Conservation (phyloP, 805 yeast species). For the Lipomyces anomalus region DNA sequence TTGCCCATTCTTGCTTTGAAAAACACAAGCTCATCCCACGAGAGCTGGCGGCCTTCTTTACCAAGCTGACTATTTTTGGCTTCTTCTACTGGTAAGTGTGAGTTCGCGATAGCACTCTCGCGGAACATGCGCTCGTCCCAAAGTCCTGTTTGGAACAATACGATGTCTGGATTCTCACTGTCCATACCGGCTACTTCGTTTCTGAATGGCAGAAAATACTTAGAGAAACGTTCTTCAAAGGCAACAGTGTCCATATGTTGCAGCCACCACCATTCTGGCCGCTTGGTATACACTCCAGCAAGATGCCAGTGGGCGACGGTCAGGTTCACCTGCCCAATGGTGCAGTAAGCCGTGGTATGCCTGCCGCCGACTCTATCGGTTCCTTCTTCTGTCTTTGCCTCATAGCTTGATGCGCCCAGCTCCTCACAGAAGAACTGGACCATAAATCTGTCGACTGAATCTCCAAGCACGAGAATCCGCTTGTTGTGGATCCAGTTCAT, state of each 20-base stretch:
- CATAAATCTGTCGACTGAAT: constrained; percentile 12
- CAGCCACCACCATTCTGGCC: constrained; percentile 22
- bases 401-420: constrained; percentile 1
- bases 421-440: constrained; percentile 3
- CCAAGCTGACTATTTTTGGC: background rate
- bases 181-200: constrained; percentile 12
- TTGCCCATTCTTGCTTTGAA: constrained; percentile 15
- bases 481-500: constrained; percentile 6
- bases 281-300: constrained; percentile 6
- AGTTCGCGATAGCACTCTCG: constrained; percentile 1
- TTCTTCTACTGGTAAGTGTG: background rate
- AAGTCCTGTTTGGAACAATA: constrained; percentile 21
- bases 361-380: constrained; percentile 2
- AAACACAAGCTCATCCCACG: constrained; percentile 19
- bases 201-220: constrained; percentile 10
- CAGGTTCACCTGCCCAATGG: constrained; percentile 12
- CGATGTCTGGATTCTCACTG: constrained; percentile 15
- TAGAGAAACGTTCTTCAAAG: constrained; percentile 13
- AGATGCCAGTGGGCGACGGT: constrained; percentile 21
- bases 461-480: constrained; percentile 7
- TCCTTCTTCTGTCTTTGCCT: constrained; percentile 1
- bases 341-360: constrained; percentile 16
- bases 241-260: constrained; percentile 10
- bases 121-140: constrained; percentile 23
- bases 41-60: constrained; percentile 17